These are phyloP conservation scores for Yamadazyma nakazawae DNA, from an alignment of 805 yeast genomes.

Conservation along the genomic window DNA sequence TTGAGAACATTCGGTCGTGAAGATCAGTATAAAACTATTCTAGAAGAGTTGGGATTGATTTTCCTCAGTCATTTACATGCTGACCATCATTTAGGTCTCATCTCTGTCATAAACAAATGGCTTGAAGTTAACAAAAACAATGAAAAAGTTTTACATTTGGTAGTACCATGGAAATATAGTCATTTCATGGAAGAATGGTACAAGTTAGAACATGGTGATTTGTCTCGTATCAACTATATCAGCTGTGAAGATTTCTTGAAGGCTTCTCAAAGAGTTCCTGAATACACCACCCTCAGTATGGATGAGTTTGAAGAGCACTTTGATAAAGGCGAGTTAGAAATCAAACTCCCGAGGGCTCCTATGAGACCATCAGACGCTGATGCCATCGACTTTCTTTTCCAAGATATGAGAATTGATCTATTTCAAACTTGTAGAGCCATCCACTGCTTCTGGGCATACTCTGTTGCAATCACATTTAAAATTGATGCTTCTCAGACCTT, in stretches of 20 bases:
- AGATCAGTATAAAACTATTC: conserved; percentile 37
- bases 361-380: conserved; percentile 25
- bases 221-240: conserved; percentile 46
- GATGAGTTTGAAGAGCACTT: conserved; percentile 32
- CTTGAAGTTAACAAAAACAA: conserved; percentile 34
- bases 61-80: conserved; percentile 92
- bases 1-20: conserved; percentile 55
- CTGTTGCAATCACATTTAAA: conserved; percentile 51
- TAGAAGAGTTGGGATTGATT: conserved; percentile 61
- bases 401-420: conserved; percentile 39
- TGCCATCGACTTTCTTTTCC: conserved; percentile 32
- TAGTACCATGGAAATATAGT: conserved; percentile 74
- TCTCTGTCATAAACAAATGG: conserved; percentile 72
- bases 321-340: conserved; percentile 19
- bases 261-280: conserved; percentile 23
- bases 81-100: conserved; percentile 89
- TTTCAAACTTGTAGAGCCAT: conserved; percentile 69
- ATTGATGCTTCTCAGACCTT: conserved; percentile 44
- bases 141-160: conserved; percentile 46
- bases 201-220: conserved; percentile 41
- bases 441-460: conserved; percentile 83
- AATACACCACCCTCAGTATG: conserved; percentile 24
- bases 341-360: conserved; percentile 19
- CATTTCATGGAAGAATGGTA: conserved; percentile 70
- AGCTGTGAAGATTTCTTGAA: conserved; percentile 58